These are phyloP conservation scores for Dictyostelium purpureum DNA, from an alignment of 78 protist species.

Conservation along the genomic window DNA sequence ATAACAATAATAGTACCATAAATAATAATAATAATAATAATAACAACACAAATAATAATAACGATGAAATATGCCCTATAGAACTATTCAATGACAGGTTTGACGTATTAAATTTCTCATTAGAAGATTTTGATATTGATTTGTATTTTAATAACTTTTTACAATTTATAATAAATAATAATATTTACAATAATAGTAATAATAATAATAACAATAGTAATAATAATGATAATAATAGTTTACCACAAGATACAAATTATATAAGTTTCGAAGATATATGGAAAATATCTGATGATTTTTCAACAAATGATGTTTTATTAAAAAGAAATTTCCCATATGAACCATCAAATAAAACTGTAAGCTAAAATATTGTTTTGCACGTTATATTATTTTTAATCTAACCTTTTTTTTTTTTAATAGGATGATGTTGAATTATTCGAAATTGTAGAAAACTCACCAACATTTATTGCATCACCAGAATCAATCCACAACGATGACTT, in stretches of 20 bases:
- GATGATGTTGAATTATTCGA: constrained; percentile 34
- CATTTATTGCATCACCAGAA: constrained; percentile 12
- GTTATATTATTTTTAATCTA: not conserved
- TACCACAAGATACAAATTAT: not conserved
- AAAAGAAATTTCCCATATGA: not conserved
- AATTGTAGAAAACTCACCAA: constrained; percentile 49
- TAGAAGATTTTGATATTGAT: not conserved
- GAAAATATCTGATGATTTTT: constrained; percentile 21
- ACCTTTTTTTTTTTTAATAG: not conserved
- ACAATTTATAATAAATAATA: not conserved
- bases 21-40: not conserved
- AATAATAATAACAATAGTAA: not conserved
- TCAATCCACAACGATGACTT: not conserved
- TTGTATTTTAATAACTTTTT: constrained; percentile 47
- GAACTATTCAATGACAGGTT: not conserved
- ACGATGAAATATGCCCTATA: not conserved
- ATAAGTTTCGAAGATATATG: not conserved
- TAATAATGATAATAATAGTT: not conserved
- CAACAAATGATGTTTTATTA: constrained; percentile 3
- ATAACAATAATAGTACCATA: not conserved
- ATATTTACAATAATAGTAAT: not conserved
- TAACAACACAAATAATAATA: not conserved
- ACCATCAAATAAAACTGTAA: not conserved
- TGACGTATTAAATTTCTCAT: not conserved
- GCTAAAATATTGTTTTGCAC: not conserved